Conservation (phyloP, 441 rosid genomes). For the Aleurites moluccanus region DNA sequence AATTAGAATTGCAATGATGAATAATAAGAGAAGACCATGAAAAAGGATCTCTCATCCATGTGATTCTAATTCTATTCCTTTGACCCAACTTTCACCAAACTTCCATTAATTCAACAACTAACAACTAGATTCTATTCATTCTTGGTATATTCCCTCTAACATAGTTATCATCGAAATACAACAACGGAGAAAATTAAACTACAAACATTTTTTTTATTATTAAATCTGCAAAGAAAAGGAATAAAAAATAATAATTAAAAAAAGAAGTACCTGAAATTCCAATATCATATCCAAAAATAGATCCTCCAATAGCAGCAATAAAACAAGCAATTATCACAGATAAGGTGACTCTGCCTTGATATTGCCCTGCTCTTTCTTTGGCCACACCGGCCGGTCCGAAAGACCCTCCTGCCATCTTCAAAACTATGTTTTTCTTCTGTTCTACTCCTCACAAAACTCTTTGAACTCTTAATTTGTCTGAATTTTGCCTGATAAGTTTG, state of each 20-base stretch:
- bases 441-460: background rate
- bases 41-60: background rate
- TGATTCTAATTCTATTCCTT: slow-evolving; percentile 17
- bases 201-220: background rate
- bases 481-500: background rate
- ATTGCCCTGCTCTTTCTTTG: slow-evolving; percentile 76
- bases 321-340: slow-evolving; percentile 67
- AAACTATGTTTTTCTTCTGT: slow-evolving; percentile 9
- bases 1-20: background rate
- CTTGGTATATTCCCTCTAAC: slow-evolving; percentile 18
- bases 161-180: background rate
- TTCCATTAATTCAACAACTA: background rate
- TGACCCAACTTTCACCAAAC: background rate
- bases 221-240: no score
- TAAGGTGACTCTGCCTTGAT: slow-evolving; percentile 69
- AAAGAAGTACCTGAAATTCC: slow-evolving; percentile 69
- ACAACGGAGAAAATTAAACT: background rate
- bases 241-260: background rate
- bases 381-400: slow-evolving; percentile 72
- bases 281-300: slow-evolving; percentile 86
- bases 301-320: slow-evolving; percentile 81
- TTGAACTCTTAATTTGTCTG: background rate
- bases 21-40: background rate
- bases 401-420: slow-evolving; percentile 66
- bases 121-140: background rate